Evolutionary conservation across 352 stramenopile genomes (phyloP).

Genomic region (Pythium sukuiense): DNA sequence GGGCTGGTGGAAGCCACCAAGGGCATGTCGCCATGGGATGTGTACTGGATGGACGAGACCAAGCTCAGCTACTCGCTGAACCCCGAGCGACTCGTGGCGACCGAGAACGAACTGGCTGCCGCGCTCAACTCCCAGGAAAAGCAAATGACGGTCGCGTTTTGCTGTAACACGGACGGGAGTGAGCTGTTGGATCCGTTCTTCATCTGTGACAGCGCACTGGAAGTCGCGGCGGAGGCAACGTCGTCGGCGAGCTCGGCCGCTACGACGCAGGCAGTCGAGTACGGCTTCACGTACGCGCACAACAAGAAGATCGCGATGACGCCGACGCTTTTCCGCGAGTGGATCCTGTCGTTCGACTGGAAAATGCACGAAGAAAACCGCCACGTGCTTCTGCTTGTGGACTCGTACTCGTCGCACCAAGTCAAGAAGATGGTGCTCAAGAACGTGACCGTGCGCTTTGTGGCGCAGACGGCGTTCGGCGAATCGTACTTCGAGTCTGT

Average conservation of each 20-base stretch:
- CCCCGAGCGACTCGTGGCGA: constrained; percentile 1
- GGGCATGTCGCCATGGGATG: constrained; percentile 48
- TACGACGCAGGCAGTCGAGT: constrained; percentile 15
- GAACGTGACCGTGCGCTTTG: constrained; percentile 65
- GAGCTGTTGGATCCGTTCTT: constrained; percentile 75
- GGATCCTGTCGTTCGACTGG: constrained; percentile 75
- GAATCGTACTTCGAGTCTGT: constrained; percentile 43
- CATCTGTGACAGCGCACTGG: constrained; percentile 42
- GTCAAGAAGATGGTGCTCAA: constrained; percentile 60
- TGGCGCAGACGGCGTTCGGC: constrained; percentile 32
- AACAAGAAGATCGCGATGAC: constrained; percentile 75
- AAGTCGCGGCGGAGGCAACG: constrained; percentile 9
- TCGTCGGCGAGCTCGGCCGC: constrained; percentile 1
- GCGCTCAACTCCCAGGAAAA: background rate
- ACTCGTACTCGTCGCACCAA: constrained; percentile 54
- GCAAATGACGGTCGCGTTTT: constrained; percentile 63
- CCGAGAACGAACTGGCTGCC: background rate
- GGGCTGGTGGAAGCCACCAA: constrained; percentile 50
- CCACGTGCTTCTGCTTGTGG: constrained; percentile 65
- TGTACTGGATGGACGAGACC: constrained; percentile 82
- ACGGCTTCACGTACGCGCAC: constrained; percentile 61
- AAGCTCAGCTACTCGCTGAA: constrained; percentile 45
- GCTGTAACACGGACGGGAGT: constrained; percentile 64
- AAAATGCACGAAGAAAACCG: constrained; percentile 76
- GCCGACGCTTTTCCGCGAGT: constrained; percentile 75